Evolutionary conservation across 192 early-diverging fungal genomes (phyloP), one percentile per base, ranked within the genome.

Genomic region (Umbelopsis isabellina): DNA sequence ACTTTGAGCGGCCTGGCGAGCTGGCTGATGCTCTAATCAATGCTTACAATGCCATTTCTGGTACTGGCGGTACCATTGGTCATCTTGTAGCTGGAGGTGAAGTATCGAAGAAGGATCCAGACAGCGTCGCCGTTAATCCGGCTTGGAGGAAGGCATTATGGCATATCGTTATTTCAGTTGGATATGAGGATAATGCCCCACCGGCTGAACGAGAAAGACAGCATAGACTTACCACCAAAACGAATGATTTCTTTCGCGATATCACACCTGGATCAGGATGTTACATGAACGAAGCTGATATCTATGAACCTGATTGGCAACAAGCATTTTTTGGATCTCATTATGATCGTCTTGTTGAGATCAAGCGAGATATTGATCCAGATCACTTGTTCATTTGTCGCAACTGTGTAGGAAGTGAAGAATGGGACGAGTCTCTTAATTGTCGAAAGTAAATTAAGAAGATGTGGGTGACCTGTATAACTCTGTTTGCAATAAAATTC

Each of bases 241-340:
- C 37, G 7, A 41, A 41, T 41, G 10, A 41, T 6, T 41, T 41
- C 37, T 10, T 41, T 6, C 37, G 37, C 5, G 16, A 49, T 49
- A 49, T 49, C 4, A 49, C 48, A 0, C 84, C 78, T 5, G 81
- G 73, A 6, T 49, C 58, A 2, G 83, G 79, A 11, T 67, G 80
- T 1, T 87, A 88, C 48, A 25, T 70, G 25, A 87, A 80, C 46
- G 85, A 88, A 52, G 84, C 83, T 18, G 76, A 83, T 30, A 20
- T 64, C 4, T 47, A 68, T 16, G 78, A 87, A 44, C 70, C 73
- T 2, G 58, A 82, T 51, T 86, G 80, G 83, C 52, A 81, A 51
- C 22, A 66, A 5, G 48, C 55, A 0, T 87, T 81, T 53, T 88
- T 74, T 47, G 86, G 86, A 48, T 21, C 37, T 30, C 73, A 88